A percentile compares a stretch with the other conserved stretches of the same genome.
phyloP scores from a whole-genome alignment of 805 yeast species.

The Lachancea sp. region DNA sequence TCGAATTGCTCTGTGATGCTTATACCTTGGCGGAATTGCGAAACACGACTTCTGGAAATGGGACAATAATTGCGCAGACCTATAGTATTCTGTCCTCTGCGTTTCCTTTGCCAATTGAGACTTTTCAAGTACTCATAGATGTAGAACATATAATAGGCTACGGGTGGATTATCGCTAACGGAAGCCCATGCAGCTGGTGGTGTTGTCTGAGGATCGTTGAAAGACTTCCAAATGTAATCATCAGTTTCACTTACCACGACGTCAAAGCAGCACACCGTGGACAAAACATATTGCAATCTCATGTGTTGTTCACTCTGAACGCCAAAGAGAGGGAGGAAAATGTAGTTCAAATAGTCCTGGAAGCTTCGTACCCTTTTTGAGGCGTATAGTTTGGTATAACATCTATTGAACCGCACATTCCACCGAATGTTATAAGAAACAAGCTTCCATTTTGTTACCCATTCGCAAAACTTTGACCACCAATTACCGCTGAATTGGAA shows the following conservation, averaged over 20 bases:
- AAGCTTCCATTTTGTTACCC: constrained; percentile 35
- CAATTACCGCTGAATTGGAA: constrained; percentile 24
- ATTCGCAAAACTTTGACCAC: constrained; percentile 34
- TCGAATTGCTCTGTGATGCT: constrained; percentile 27
- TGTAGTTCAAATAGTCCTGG: constrained; percentile 29
- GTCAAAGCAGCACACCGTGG: constrained; percentile 32
- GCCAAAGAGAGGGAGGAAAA: constrained; percentile 33
- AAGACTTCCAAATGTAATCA: constrained; percentile 25
- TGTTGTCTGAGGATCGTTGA: constrained; percentile 14
- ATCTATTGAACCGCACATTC: constrained; percentile 34
- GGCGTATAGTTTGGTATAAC: constrained; percentile 24
- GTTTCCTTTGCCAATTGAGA: constrained; percentile 16
- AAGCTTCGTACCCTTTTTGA: constrained; percentile 24
- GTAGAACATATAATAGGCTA: constrained; percentile 36
- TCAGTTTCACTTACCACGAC: constrained; percentile 24
- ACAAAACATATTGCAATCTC: constrained; percentile 30
- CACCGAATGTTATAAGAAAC: constrained; percentile 37
- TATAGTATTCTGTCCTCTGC: constrained; percentile 18
- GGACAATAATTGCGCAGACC: constrained; percentile 24
- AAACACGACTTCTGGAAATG: constrained; percentile 21
- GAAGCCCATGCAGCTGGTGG: constrained; percentile 29
- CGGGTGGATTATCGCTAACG: constrained; percentile 34
- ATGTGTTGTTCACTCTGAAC: constrained; percentile 21
- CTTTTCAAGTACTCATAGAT: constrained; percentile 23
- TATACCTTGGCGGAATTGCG: constrained; percentile 21